These are phyloP conservation scores for Talaromyces sp. DNA, from an alignment of 2,329 filamentous ascomycete species.

Conservation along the genomic window DNA sequence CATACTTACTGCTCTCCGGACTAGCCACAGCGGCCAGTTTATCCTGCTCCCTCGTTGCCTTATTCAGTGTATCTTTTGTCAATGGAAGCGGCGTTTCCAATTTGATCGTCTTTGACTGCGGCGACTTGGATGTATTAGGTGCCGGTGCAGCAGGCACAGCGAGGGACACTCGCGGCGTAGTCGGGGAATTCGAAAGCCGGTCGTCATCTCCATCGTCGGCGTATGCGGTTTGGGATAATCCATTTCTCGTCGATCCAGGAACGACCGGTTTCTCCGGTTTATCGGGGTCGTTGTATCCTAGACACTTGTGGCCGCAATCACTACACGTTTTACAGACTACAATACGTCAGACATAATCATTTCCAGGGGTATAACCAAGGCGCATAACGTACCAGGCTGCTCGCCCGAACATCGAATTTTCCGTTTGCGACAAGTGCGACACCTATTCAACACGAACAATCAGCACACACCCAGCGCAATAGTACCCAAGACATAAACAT, in stretches of 20 bases:
- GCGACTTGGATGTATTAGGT: slow-evolving; percentile 23
- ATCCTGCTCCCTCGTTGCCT: slow-evolving; percentile 23
- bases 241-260: slow-evolving; percentile 26
- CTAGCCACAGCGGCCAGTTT: slow-evolving; percentile 29
- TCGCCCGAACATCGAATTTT: slow-evolving; percentile 75
- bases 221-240: slow-evolving; percentile 20
- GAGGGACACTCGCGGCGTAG: slow-evolving; percentile 14
- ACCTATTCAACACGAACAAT: slow-evolving; percentile 46
- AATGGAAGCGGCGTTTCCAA: slow-evolving; percentile 17
- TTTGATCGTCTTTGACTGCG: slow-evolving; percentile 23
- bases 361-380: slow-evolving; percentile 11
- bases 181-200: slow-evolving; percentile 18
- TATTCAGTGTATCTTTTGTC: slow-evolving; percentile 18
- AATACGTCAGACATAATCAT: slow-evolving; percentile 17
- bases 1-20: slow-evolving; percentile 40
- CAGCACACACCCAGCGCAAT: not conserved
- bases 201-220: slow-evolving; percentile 24
- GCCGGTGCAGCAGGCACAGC: slow-evolving; percentile 19
- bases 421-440: slow-evolving; percentile 70
- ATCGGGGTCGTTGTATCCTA: slow-evolving; percentile 61
- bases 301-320: slow-evolving; percentile 67
- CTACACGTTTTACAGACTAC: slow-evolving; percentile 66
- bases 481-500: slow-evolving; percentile 34
- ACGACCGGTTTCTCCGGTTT: slow-evolving; percentile 31
- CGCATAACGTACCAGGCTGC: slow-evolving; percentile 52